phyloP scores from a whole-genome alignment of 352 stramenopile genomes.

The Plasmopara muralis region DNA sequence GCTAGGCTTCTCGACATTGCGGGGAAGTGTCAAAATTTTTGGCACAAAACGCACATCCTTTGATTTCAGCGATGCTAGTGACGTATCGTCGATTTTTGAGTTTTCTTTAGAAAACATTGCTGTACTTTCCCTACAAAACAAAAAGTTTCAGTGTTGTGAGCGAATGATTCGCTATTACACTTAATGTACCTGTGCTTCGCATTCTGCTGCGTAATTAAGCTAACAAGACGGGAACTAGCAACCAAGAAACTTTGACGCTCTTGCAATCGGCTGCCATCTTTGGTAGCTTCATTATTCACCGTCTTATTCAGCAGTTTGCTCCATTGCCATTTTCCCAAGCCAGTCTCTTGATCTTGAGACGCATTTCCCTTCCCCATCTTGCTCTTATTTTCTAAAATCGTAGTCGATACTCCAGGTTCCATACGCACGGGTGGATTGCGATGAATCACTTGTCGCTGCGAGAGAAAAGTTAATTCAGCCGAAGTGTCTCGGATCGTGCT shows the following conservation, averaged over 20 bases:
- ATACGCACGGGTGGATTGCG: constrained; percentile 50
- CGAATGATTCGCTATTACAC: neutral
- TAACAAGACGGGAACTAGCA: constrained; percentile 23
- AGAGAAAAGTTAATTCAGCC: constrained; percentile 68
- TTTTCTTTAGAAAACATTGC: neutral
- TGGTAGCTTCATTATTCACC: constrained; percentile 7
- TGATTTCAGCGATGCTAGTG: neutral
- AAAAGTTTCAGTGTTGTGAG: neutral
- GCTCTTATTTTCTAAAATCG: constrained; percentile 21
- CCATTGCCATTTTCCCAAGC: constrained; percentile 64
- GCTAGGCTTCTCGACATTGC: constrained; percentile 16
- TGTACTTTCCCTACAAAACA: constrained; percentile 2
- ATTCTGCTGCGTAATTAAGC: constrained; percentile 29
- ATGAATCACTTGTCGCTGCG: constrained; percentile 72
- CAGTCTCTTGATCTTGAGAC: constrained; percentile 24
- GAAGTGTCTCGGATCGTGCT: constrained; percentile 50
- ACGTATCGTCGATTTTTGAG: constrained; percentile 3
- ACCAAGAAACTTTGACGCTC: constrained; percentile 21
- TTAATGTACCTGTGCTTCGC: constrained; percentile 17
- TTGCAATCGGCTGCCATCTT: constrained; percentile 13
- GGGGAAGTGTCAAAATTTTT: constrained; percentile 9
- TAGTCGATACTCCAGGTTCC: constrained; percentile 14
- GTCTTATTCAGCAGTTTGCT: constrained; percentile 47
- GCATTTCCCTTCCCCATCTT: constrained; percentile 29
- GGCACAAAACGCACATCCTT: constrained; percentile 30